Base-by-base conservation (phyloP, 163 green algal species). In the Scenedesmus sp. region DNA sequence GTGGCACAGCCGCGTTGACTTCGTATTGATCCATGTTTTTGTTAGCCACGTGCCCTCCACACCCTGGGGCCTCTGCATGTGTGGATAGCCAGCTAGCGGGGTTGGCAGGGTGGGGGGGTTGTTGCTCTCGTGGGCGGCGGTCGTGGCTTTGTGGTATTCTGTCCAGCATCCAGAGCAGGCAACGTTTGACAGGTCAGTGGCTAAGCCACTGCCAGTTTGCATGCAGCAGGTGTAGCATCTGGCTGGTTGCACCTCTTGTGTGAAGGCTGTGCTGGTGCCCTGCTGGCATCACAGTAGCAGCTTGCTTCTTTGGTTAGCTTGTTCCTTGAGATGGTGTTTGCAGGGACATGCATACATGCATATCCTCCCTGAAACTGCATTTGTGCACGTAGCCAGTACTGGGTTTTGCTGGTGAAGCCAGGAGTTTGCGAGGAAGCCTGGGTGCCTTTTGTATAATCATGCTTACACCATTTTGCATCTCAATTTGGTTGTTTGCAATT, bases 401-500 rank as follows among this genome's bases (percentile, higher is more conserved):
- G 2, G 23, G 20, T 23, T 79, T 52, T 4, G 70, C 23, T 52
- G 70, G 70, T 79, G 23, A 7, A 79, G 70, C 70, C 70, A 52
- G 23, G 23, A 79, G 23, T 52, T 64, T 52, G 70, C 70, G 52
- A 79, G 23, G 23, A 20, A 23, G 70, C 66, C 26, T 79, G 46
- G 70, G 2, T 10, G 23, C 13, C 23, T 18, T 52, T 23, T 79
- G 70, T 13, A 79, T 18, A 79, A 79, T 79, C 70, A 79, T 79
- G 70, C 70, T 52, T 79, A 79, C 70, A 52, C 70, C 70, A 52
- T 79, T 79, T 79, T 79, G 70, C 70, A 79, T 79, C 70, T 79
- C 70, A 79, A 79, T 16, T 13, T 79, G 70, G 70, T 76, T 79
- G 70, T 79, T 79, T 52, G 70, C 70, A 79, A 9, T 34, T 34